Evolutionary conservation across 2,329 filamentous ascomycete species (phyloP).

Genomic region (Orbilia oligospora): DNA sequence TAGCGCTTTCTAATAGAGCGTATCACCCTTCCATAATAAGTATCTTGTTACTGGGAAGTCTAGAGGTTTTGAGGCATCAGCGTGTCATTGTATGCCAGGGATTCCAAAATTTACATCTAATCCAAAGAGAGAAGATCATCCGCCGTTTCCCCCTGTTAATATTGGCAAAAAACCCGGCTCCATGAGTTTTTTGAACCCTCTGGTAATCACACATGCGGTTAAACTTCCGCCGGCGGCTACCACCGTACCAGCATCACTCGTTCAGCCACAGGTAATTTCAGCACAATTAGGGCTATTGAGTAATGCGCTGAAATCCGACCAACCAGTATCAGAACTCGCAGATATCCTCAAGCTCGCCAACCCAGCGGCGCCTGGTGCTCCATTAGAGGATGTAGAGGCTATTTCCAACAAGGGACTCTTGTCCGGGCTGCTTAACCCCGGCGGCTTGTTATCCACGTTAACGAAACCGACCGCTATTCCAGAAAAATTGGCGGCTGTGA

Average conservation of each 20-base stretch:
- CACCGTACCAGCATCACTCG: background rate
- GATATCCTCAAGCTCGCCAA: conserved; percentile 20
- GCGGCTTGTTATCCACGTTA: conserved; percentile 6
- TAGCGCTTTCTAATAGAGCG: too few relatives aligned
- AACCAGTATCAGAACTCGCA: conserved; percentile 29
- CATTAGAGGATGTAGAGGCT: background rate
- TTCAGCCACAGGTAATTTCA: conserved; percentile 29
- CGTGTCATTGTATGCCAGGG: conserved; percentile 28
- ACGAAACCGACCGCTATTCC: conserved; percentile 36
- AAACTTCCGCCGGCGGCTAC: conserved; percentile 43
- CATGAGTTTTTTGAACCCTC: conserved; percentile 19
- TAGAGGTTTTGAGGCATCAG: background rate
- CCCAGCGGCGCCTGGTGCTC: background rate
- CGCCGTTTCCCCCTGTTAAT: conserved; percentile 16
- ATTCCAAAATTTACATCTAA: conserved; percentile 37
- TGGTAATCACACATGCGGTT: conserved; percentile 21
- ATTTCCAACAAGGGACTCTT: conserved; percentile 34
- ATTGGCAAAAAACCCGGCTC: background rate
- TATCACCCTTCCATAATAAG: too few relatives aligned
- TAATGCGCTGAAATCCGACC: conserved; percentile 31
- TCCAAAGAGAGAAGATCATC: conserved; percentile 20
- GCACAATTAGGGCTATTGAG: conserved; percentile 36
- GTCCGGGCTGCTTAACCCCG: conserved; percentile 14
- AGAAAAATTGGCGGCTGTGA: conserved; percentile 46
- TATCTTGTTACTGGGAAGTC: background rate